phyloP scores from a whole-genome alignment of 2,329 filamentous ascomycete genomes.

The Exophiala phaeomuriformis region DNA sequence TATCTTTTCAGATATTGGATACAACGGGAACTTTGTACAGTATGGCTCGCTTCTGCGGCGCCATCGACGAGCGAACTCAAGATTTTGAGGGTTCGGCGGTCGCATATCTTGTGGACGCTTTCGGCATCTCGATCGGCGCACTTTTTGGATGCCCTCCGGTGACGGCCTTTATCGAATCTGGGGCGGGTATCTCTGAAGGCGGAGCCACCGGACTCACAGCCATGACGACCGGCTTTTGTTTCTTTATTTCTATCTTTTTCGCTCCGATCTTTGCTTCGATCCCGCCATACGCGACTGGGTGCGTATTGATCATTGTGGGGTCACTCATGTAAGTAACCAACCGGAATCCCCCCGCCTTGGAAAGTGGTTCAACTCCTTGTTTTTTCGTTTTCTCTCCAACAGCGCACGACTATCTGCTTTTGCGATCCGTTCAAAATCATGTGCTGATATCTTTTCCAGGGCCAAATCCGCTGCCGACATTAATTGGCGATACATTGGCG shows the following conservation, averaged over 20 bases:
- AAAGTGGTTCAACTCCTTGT: too few species aligned
- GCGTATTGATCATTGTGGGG: slow-evolving; percentile 81
- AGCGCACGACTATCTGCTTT: too few species aligned
- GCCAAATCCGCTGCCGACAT: slow-evolving; percentile 58
- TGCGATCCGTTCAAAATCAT: too few species aligned
- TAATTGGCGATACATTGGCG: slow-evolving; percentile 82
- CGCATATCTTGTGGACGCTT: slow-evolving; percentile 75
- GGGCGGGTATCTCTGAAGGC: slow-evolving; percentile 81
- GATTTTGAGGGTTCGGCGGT: slow-evolving; percentile 81
- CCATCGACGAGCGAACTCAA: slow-evolving; percentile 72
- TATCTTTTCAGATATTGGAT: slow-evolving; percentile 56
- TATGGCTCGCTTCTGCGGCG: slow-evolving; percentile 76
- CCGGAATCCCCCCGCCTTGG: too few species aligned
- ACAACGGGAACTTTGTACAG: slow-evolving; percentile 80
- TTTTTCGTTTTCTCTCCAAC: too few species aligned
- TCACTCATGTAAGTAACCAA: slow-evolving; percentile 64
- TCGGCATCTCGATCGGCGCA: slow-evolving; percentile 71
- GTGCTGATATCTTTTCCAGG: slow-evolving; percentile 4
- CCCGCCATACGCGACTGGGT: slow-evolving; percentile 81
- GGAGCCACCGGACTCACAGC: slow-evolving; percentile 79
- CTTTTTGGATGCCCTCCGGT: slow-evolving; percentile 72
- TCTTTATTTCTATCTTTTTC: slow-evolving; percentile 83
- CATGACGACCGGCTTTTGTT: slow-evolving; percentile 70
- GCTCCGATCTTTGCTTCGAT: slow-evolving; percentile 86
- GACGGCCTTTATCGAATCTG: slow-evolving; percentile 82